A percentile compares a stretch with the other conserved stretches of the same genome.
These are phyloP conservation scores for Aspergillus quadrilineatus DNA, from an alignment of 2,329 filamentous ascomycete genomes.

Conservation along the genomic window DNA sequence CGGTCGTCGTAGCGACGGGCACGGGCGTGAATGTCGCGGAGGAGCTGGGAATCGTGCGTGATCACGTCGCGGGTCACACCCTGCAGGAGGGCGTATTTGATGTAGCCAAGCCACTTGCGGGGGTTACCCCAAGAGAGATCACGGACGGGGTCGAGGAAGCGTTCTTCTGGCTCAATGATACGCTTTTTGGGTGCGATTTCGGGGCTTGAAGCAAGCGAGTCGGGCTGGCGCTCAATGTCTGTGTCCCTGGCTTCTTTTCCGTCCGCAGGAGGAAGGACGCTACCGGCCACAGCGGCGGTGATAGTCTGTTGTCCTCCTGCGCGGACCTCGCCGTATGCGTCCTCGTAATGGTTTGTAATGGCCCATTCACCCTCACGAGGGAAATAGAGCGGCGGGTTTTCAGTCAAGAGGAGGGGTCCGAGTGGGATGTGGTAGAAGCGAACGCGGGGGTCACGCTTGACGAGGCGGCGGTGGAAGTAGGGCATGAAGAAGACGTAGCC, in stretches of 20 bases:
- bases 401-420: constrained; percentile 42
- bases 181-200: constrained; percentile 21
- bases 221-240: constrained; percentile 17
- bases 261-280: neutral
- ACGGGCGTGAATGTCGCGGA: constrained; percentile 41
- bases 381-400: constrained; percentile 42
- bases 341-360: constrained; percentile 44
- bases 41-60: constrained; percentile 40
- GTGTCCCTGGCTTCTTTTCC: constrained; percentile 13
- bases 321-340: constrained; percentile 27
- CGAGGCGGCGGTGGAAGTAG: constrained; percentile 30
- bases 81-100: constrained; percentile 47
- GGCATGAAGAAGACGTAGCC: constrained; percentile 28
- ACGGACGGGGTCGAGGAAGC: constrained; percentile 25
- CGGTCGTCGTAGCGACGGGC: constrained; percentile 48
- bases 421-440: constrained; percentile 33
- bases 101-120: constrained; percentile 36
- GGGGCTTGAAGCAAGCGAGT: constrained; percentile 21
- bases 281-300: neutral
- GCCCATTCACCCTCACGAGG: constrained; percentile 37
- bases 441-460: constrained; percentile 24
- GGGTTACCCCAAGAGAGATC: constrained; percentile 21
- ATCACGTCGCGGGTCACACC: constrained; percentile 46
- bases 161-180: constrained; percentile 24
- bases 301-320: constrained; percentile 18